These are phyloP conservation scores for Colletotrichum musicola DNA, from an alignment of 2,329 filamentous ascomycete species.

Conservation along the genomic window DNA sequence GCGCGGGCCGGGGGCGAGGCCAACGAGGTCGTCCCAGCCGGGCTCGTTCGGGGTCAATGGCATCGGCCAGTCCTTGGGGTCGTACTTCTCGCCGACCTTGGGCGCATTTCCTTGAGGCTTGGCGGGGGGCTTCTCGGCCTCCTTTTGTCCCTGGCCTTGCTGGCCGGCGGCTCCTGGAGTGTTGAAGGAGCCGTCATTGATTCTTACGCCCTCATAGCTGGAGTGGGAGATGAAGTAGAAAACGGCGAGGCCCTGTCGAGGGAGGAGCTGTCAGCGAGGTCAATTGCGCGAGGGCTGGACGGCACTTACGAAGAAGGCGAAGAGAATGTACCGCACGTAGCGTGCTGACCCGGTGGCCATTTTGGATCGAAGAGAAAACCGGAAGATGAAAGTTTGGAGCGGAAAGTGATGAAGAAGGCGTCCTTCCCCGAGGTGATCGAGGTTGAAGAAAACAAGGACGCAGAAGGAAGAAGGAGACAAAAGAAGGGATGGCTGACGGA, in stretches of 20 bases:
- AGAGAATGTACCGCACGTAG: conserved; percentile 82
- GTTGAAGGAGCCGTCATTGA: conserved; percentile 34
- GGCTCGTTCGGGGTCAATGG: conserved; percentile 64
- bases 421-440: conserved; percentile 30
- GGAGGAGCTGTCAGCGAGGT: conserved; percentile 38
- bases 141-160: conserved; percentile 39
- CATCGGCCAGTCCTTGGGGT: conserved; percentile 61
- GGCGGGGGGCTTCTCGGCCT: conserved; percentile 41
- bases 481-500: conserved; percentile 24
- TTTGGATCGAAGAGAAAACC: conserved; percentile 42
- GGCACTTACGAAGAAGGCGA: conserved; percentile 83
- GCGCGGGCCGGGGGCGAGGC: conserved; percentile 74
- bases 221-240: conserved; percentile 84
- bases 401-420: conserved; percentile 2
- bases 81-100: conserved; percentile 47
- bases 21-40: conserved; percentile 65
- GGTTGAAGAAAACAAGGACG: conserved; percentile 25
- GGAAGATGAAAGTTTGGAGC: conserved; percentile 28
- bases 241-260: conserved; percentile 70
- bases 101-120: conserved; percentile 39
- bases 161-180: conserved; percentile 55
- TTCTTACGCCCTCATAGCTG: conserved; percentile 57
- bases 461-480: conserved; percentile 31
- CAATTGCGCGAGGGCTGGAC: no score
- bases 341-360: conserved; percentile 79